Conservation (phyloP, 441 rosid genomes). For the Pelargonium citronellum region DNA sequence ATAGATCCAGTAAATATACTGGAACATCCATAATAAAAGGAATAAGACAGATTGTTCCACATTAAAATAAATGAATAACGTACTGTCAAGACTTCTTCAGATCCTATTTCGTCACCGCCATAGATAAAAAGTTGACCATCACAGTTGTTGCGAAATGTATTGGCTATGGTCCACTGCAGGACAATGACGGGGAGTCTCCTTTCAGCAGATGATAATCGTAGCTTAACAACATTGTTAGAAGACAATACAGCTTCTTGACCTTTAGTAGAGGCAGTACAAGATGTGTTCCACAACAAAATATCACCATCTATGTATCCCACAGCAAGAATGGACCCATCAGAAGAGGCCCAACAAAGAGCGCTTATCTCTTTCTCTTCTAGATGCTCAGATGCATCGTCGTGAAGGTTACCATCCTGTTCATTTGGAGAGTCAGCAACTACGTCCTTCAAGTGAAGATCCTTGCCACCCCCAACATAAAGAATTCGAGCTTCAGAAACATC, state of each 20-base stretch:
- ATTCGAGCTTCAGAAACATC: constrained; percentile 52
- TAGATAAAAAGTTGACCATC: constrained; percentile 53
- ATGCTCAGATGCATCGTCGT: constrained; percentile 27
- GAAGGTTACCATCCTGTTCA: constrained; percentile 7
- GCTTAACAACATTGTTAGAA: constrained; percentile 43
- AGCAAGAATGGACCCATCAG: constrained; percentile 62
- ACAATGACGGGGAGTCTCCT: constrained; percentile 62
- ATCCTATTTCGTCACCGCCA: constrained; percentile 66
- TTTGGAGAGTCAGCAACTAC: constrained; percentile 30
- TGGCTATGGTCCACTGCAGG: constrained; percentile 41
- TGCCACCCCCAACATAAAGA: constrained; percentile 42
- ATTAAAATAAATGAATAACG: constrained; percentile 23
- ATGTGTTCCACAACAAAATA: constrained; percentile 49
- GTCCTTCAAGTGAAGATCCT: constrained; percentile 46
- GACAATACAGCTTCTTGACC: constrained; percentile 32
- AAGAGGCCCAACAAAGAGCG: constrained; percentile 65
- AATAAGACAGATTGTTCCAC: background rate
- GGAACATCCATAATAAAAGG: constrained; percentile 18
- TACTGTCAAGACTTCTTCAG: constrained; percentile 59
- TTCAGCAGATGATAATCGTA: constrained; percentile 49
- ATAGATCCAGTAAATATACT: background rate
- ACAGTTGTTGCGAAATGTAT: constrained; percentile 32
- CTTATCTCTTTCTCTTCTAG: constrained; percentile 55
- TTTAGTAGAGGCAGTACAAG: constrained; percentile 26
- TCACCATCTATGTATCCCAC: constrained; percentile 69